phyloP scores from a whole-genome alignment of 2,329 filamentous ascomycete species.

The Bertia moriformis region DNA sequence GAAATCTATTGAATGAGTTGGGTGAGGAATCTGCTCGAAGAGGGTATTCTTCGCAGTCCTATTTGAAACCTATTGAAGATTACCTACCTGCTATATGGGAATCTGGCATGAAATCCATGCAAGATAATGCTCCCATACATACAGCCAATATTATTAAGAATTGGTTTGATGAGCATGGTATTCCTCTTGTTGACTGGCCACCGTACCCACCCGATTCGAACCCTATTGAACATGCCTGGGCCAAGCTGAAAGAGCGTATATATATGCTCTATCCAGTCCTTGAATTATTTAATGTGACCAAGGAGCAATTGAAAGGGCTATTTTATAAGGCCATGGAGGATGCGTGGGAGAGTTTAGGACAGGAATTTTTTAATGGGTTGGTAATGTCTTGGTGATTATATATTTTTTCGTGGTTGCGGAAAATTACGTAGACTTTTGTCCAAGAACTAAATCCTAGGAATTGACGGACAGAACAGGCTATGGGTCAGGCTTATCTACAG shows the following conservation, averaged over 20 bases:
- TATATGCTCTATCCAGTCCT: constrained; percentile 2
- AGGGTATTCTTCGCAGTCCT: background rate
- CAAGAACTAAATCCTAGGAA: no score
- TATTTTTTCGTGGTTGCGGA: no score
- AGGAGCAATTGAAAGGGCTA: background rate
- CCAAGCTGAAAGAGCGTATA: constrained; percentile 6
- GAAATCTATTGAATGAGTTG: background rate
- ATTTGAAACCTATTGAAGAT: background rate
- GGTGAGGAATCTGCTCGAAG: background rate
- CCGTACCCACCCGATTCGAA: constrained; percentile 10
- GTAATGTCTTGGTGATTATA: no score
- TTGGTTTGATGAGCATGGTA: constrained; percentile 6
- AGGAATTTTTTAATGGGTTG: background rate
- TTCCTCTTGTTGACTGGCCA: constrained; percentile 6
- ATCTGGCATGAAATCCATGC: constrained; percentile 3
- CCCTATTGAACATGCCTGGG: constrained; percentile 10
- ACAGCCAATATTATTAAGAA: constrained; percentile 3
- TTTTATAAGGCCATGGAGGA: background rate
- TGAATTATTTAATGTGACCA: background rate
- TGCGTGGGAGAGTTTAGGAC: background rate
- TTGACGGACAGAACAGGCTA: no score
- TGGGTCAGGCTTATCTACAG: no score
- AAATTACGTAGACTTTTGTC: no score
- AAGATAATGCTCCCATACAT: constrained; percentile 11
- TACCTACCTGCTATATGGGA: background rate